Evolutionary conservation across 2,329 filamentous ascomycete species (phyloP), one percentile per base, ranked within the genome.

Genomic region (Penicillium sp.): DNA sequence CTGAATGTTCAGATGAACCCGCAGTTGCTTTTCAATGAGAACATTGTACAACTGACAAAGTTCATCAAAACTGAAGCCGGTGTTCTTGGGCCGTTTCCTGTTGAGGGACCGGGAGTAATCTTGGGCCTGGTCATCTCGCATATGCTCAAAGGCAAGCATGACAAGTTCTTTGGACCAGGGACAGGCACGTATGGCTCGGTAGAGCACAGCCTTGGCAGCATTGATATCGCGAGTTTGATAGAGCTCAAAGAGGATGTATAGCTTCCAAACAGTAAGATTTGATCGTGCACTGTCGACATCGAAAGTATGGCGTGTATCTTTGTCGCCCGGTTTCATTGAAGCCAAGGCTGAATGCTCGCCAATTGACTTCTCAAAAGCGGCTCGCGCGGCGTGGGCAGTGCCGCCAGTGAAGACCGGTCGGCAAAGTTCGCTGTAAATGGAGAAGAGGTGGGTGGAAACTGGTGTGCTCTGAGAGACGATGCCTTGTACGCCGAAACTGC

Each of bases 121-220:
- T 23, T 13, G 35, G 35, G 24, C 29, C 18, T 52, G 14, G 20
- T 63, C 62, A 9, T 56, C 55, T 11, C 59, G 59, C 26, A 74
- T 57, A 31, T 72, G 65, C 36, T 70, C 69, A 47, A 85, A 81
- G 0, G 77, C 82, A 22, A 77, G 49, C 66, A 85, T 72, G 35
- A 80, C 67, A 39, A 81, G 73, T 29, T 76, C 72, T 61, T 86
- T 85, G 1, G 73, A 76, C 81, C 82, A 86, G 0, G 84, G 84
- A 57, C 82, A 74, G 13, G 72, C 68, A 35, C 74, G 69, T 51
- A 86, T 57, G 0, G 78, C 80, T 27, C 77, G 69, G 47, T 79
- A 77, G 56, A 80, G 80, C 0, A 80, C 70, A 1, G 74, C 68
- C 51, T 75, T 80, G 3, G 75, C 74, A 40, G 69, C 66, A 3